Base-by-base conservation (phyloP, 371 early-diverging fungal genomes). In the Polyrhizophydium stewartii region DNA sequence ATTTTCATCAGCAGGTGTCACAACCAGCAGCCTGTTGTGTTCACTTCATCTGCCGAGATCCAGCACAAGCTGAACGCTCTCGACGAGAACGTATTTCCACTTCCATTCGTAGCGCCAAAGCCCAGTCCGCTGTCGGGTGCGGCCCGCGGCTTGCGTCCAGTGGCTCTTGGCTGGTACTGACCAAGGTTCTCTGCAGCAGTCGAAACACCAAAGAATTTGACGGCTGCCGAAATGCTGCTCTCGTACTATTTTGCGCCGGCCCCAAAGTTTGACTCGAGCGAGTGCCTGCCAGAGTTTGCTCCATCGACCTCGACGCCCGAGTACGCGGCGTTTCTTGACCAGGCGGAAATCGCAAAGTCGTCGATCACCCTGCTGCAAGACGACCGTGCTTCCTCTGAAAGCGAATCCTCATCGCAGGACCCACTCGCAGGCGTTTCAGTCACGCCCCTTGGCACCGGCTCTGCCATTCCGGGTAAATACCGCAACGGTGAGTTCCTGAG, bases 381-480 rank as follows among this genome's bases (percentile, higher is more conserved):
- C n/a, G n/a, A n/a, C n/a, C n/a, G n/a, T n/a, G n/a, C n/a, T n/a
- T n/a, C n/a, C n/a, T n/a, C n/a, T n/a, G n/a, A n/a, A n/a, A n/a
- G n/a, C n/a, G n/a, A n/a, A n/a, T n/a, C n/a, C n/a, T n/a, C n/a
- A n/a, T n/a, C 13, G 32, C 17, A 40, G 22, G 28, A 25, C 24
- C 58, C 28, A 5, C 31, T 47, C 1, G 56, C 38, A 10, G 74
- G 64, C 19, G 37, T 55, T 2, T 68, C 77, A 9, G 60, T 90
- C 21, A 83, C 88, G 19, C 85, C 95, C 0, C 83, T 94, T 10
- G 99, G 99, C 13, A 99, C 99, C 0, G 99, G 97, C 10, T 94
- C 99, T 24, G 88, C 98, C 0, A 75, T 96, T 38, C 99, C 99
- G 1, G 90, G 92, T n/a, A 91, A 91, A 65, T 92, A 92, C 75